Percentiles rank a stretch among this genome's conserved stretches.
Evolutionary conservation across 1,284 basidiomycete species (phyloP).

Genomic region (Rhodotorula sp.): DNA sequence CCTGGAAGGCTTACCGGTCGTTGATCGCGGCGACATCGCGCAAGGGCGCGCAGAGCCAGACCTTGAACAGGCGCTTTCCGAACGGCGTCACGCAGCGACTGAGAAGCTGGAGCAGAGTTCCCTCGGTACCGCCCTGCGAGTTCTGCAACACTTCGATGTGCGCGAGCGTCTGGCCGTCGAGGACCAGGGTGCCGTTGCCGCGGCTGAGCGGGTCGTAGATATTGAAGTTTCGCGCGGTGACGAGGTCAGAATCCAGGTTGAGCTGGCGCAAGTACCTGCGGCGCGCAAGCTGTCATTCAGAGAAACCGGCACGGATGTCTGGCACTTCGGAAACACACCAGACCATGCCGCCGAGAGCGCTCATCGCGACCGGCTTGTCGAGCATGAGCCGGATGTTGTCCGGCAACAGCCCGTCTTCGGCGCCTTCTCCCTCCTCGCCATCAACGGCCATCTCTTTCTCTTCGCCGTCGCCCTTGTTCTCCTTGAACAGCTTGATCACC

Average conservation of each 20-base stretch:
- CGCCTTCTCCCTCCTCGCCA: constrained; percentile 49
- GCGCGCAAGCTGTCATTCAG: neutral
- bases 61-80: constrained; percentile 88
- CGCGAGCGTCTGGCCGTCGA: constrained; percentile 89
- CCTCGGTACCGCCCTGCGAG: constrained; percentile 85
- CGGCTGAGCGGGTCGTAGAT: constrained; percentile 89
- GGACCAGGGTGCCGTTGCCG: constrained; percentile 68
- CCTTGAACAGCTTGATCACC: constrained; percentile 66
- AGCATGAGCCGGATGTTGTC: constrained; percentile 62
- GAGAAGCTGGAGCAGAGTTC: constrained; percentile 78
- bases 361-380: constrained; percentile 65
- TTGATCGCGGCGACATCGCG: constrained; percentile 78
- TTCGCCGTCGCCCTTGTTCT: constrained; percentile 8
- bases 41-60: constrained; percentile 89
- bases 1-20: constrained; percentile 59
- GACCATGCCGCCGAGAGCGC: constrained; percentile 82
- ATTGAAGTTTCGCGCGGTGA: constrained; percentile 93
- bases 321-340: constrained; percentile 56
- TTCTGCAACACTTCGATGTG: constrained; percentile 92
- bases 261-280: constrained; percentile 78
- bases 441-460: constrained; percentile 9
- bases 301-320: neutral
- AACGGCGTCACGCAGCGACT: constrained; percentile 83
- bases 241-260: constrained; percentile 87
- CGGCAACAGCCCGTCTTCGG: constrained; percentile 62